Percentiles rank a stretch among this genome's conserved stretches.
Conservation (phyloP, 495 filamentous ascomycete genomes). For the Trichocladium uniseriatum region DNA sequence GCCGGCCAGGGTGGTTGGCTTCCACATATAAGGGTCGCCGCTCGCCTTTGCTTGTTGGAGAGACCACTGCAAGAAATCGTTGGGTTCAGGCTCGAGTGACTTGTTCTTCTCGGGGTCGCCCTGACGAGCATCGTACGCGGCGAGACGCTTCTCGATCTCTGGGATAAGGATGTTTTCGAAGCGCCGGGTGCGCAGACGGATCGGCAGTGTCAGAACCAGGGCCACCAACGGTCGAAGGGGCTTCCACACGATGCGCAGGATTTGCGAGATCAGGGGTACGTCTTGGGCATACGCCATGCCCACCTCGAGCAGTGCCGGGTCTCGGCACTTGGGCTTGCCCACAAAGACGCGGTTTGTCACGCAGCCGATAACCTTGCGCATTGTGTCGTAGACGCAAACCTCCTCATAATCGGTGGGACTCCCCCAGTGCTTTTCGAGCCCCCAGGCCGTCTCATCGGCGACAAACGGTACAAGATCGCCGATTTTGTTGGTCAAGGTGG, state of each 20-base stretch:
- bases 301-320: constrained; percentile 30
- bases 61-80: constrained; percentile 36
- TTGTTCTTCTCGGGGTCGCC: constrained; percentile 20
- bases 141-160: constrained; percentile 23
- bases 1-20: constrained; percentile 18
- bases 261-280: constrained; percentile 23
- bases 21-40: constrained; percentile 23
- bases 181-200: constrained; percentile 22
- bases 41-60: constrained; percentile 23
- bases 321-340: constrained; percentile 25
- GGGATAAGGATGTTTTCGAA: constrained; percentile 28
- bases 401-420: constrained; percentile 23
- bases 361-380: constrained; percentile 23
- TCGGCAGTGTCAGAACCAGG: constrained; percentile 29
- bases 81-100: constrained; percentile 15
- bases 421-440: constrained; percentile 29
- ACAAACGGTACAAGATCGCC: constrained; percentile 33
- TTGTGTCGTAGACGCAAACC: constrained; percentile 32
- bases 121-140: constrained; percentile 20
- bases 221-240: constrained; percentile 32
- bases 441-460: constrained; percentile 32
- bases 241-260: constrained; percentile 29
- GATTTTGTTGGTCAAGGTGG: constrained; percentile 32
- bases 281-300: constrained; percentile 34
- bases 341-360: constrained; percentile 33